A percentile compares a stretch with the other conserved stretches of the same genome.
These are phyloP conservation scores for Lunasporangiospora selenospora DNA, from an alignment of 192 early-diverging fungal genomes.

Conservation along the genomic window DNA sequence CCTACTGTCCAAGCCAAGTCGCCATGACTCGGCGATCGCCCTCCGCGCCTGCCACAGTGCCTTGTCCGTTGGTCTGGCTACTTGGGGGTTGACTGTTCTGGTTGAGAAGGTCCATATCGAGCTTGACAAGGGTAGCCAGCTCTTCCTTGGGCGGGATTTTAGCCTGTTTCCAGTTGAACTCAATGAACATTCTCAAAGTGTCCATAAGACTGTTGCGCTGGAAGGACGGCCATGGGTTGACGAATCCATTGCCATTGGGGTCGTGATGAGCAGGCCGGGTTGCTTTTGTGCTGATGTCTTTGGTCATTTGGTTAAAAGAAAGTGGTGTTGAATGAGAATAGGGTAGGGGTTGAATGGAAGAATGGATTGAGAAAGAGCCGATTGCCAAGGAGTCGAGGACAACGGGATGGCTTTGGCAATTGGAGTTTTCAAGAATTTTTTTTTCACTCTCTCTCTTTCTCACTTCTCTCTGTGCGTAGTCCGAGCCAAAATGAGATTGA, in stretches of 20 bases:
- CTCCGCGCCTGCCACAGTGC: slow-evolving; percentile 7
- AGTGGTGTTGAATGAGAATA: no score
- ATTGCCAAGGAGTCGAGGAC: no score
- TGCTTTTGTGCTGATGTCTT: not conserved
- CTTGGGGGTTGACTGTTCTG: slow-evolving; percentile 26
- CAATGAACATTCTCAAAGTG: not conserved
- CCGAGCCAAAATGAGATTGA: no score
- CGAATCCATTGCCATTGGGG: slow-evolving; percentile 62
- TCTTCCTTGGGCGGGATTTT: slow-evolving; percentile 3
- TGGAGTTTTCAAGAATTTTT: no score
- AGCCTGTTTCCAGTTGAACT: slow-evolving; percentile 15
- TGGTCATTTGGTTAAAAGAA: not conserved
- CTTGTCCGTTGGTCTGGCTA: not conserved
- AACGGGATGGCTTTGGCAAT: no score
- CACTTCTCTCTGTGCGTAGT: no score
- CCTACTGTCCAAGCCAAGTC: slow-evolving; percentile 47
- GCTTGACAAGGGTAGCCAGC: slow-evolving; percentile 23
- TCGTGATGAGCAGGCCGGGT: slow-evolving; percentile 50
- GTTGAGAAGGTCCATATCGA: slow-evolving; percentile 31
- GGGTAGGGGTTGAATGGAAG: not conserved
- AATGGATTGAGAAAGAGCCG: not conserved
- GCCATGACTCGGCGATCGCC: slow-evolving; percentile 1
- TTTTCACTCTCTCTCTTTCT: no score
- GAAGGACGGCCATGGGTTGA: slow-evolving; percentile 72
- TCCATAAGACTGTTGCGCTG: slow-evolving; percentile 18